Percentiles rank a stretch among this genome's conserved stretches.
These are phyloP conservation scores for Colletotrichum filicis DNA, from an alignment of 2,329 filamentous ascomycete genomes.

Conservation along the genomic window DNA sequence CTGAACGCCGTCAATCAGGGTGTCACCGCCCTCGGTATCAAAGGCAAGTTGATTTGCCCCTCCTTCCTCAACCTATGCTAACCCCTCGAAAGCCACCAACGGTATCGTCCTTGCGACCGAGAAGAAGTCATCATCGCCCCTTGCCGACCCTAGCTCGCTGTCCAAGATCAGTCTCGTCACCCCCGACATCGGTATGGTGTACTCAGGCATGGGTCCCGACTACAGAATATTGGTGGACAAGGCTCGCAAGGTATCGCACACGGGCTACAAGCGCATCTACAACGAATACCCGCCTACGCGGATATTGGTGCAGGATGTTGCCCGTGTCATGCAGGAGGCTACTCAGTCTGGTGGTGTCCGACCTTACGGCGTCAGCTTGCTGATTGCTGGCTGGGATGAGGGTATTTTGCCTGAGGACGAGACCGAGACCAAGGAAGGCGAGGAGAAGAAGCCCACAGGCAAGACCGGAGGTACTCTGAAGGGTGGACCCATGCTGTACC, in stretches of 20 bases:
- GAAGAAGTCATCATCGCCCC: constrained; percentile 98
- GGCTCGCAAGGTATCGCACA: constrained; percentile 97
- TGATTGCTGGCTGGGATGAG: constrained; percentile 98
- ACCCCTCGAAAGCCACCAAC: constrained; percentile 80
- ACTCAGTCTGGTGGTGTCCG: constrained; percentile 98
- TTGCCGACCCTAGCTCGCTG: constrained; percentile 93
- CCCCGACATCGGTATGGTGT: constrained; percentile 99
- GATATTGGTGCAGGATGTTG: constrained; percentile 98
- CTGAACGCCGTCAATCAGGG: constrained; percentile 99
- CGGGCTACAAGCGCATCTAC: constrained; percentile 99
- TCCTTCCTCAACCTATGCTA: constrained; percentile 32
- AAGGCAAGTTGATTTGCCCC: constrained; percentile 69
- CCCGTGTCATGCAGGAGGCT: constrained; percentile 97
- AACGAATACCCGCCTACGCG: constrained; percentile 99
- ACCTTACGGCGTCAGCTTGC: constrained; percentile 93
- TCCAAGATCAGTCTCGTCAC: constrained; percentile 99
- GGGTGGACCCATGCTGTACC: constrained; percentile 96
- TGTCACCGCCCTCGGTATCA: constrained; percentile 97
- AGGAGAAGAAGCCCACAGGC: constrained; percentile 78
- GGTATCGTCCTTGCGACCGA: constrained; percentile 98
- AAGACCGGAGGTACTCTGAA: constrained; percentile 97
- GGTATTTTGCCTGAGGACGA: constrained; percentile 89
- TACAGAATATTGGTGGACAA: constrained; percentile 98
- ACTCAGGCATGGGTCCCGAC: constrained; percentile 98
- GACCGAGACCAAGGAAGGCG: constrained; percentile 63